Evolutionary conservation across 306 rosid species (phyloP).

Genomic region (barrel medic (Medicago truncatula)): DNA sequence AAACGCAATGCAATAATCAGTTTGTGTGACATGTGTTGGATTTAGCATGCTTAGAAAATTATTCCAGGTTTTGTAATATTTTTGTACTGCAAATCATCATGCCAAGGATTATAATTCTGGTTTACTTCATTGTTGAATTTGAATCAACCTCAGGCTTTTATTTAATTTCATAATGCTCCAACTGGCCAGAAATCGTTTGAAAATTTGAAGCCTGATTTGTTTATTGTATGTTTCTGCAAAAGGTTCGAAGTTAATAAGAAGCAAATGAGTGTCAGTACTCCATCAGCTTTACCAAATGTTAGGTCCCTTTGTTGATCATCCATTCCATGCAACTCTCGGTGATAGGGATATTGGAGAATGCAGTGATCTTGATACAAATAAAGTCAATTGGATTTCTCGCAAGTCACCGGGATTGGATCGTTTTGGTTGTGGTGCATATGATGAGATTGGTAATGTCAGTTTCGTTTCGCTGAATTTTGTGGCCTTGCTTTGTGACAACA

Average conservation of each 20-base stretch:
- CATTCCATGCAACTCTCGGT: constrained; percentile 69
- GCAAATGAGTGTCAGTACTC: constrained; percentile 56
- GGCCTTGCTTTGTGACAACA: constrained; percentile 65
- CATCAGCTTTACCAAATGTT: constrained; percentile 53
- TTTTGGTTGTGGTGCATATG: constrained; percentile 66
- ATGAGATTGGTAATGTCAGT: constrained; percentile 64
- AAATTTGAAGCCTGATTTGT: constrained; percentile 67
- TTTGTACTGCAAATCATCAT: constrained; percentile 24
- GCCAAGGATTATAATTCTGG: constrained; percentile 35
- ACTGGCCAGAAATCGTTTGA: constrained; percentile 69
- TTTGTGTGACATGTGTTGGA: constrained; percentile 14
- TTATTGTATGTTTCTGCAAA: constrained; percentile 70
- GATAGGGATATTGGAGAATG: constrained; percentile 71
- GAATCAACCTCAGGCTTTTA: constrained; percentile 34
- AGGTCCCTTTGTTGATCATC: constrained; percentile 65
- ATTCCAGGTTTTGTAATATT: constrained; percentile 26
- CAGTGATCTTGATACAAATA: constrained; percentile 42
- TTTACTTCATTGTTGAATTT: constrained; percentile 40
- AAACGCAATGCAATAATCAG: constrained; percentile 1
- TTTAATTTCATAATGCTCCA: constrained; percentile 41
- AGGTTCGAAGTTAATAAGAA: constrained; percentile 57
- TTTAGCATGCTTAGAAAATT: constrained; percentile 19
- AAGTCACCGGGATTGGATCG: constrained; percentile 63
- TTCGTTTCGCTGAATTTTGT: constrained; percentile 67
- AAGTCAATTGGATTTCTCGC: constrained; percentile 54